Conservation (phyloP, 164 flowering plant genomes). For the Vitis cinerea region DNA sequence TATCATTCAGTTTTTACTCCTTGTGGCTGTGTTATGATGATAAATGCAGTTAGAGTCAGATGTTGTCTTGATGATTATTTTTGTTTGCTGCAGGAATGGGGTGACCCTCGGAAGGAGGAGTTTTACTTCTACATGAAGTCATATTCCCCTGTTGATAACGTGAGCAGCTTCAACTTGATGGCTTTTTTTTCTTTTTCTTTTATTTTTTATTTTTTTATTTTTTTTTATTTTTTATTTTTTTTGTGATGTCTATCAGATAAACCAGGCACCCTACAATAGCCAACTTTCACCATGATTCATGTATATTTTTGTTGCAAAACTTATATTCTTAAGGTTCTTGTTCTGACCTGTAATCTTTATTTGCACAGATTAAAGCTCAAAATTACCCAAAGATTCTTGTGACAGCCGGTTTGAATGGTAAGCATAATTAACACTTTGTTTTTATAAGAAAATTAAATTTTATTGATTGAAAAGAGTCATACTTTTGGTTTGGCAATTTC, state of each 20-base stretch:
- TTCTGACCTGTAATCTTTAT: not conserved
- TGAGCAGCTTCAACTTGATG: slow-evolving; percentile 21
- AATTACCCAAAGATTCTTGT: slow-evolving; percentile 82
- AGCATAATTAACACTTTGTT: slow-evolving; percentile 9
- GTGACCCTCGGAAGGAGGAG: slow-evolving; percentile 79
- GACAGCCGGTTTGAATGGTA: slow-evolving; percentile 89
- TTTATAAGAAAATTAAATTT: no score
- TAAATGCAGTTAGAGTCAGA: not conserved
- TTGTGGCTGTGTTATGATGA: not conserved
- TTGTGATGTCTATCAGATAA: not conserved
- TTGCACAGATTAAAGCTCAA: slow-evolving; percentile 66
- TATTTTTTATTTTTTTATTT: not conserved
- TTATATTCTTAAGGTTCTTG: slow-evolving; percentile 1
- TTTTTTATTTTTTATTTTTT: not conserved
- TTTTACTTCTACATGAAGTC: slow-evolving; percentile 81
- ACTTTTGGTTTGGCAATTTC: slow-evolving; percentile 2
- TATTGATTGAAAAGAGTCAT: not conserved
- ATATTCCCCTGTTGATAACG: slow-evolving; percentile 87
- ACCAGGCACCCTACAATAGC: not conserved
- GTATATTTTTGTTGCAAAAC: not conserved
- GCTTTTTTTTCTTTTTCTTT: not conserved
- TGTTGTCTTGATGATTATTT: not conserved
- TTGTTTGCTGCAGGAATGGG: slow-evolving; percentile 72
- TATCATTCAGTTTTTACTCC: not conserved
- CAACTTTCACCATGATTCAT: not conserved